Percentiles rank a stretch among this genome's conserved stretches.
Evolutionary conservation across 371 early-diverging fungal genomes (phyloP).

Genomic region (Coemansia sp.): DNA sequence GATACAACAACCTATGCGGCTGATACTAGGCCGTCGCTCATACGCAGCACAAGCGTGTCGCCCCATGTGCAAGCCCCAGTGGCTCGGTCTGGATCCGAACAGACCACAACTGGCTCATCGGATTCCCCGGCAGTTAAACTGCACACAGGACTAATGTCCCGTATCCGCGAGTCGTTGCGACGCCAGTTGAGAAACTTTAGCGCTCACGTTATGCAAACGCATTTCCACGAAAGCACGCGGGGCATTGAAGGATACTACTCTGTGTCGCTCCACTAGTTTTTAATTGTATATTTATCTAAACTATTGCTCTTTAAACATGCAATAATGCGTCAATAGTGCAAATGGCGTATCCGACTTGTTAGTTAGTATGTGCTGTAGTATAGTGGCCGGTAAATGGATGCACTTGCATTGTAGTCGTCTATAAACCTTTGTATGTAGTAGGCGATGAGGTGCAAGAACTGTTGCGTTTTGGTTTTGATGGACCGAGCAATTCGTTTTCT

Average conservation of each 20-base stretch:
- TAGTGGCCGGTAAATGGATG: constrained; percentile 16
- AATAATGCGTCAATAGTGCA: not conserved
- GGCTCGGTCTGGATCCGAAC: constrained; percentile 28
- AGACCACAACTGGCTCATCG: constrained; percentile 12
- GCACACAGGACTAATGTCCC: constrained; percentile 10
- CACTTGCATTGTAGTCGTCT: constrained; percentile 12
- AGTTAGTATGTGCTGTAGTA: constrained; percentile 17
- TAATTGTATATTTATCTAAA: not conserved
- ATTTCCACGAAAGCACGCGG: constrained; percentile 4
- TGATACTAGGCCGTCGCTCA: constrained; percentile 17
- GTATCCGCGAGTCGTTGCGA: constrained; percentile 24
- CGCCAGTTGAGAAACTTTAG: constrained; percentile 15
- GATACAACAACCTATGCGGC: constrained; percentile 1
- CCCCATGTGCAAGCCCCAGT: constrained; percentile 5
- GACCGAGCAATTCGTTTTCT: not conserved
- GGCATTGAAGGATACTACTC: constrained; percentile 27
- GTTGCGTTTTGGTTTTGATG: constrained; percentile 8
- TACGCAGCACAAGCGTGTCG: constrained; percentile 1
- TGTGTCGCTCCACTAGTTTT: constrained; percentile 13
- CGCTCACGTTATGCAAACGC: not conserved
- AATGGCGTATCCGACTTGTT: not conserved
- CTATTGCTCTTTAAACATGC: too few relatives aligned
- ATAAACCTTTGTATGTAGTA: constrained; percentile 18
- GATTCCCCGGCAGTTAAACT: constrained; percentile 5
- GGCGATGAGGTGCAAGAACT: constrained; percentile 12